Evolutionary conservation across 352 stramenopile genomes (phyloP).

Genomic region (Globisporangium nodosum): DNA sequence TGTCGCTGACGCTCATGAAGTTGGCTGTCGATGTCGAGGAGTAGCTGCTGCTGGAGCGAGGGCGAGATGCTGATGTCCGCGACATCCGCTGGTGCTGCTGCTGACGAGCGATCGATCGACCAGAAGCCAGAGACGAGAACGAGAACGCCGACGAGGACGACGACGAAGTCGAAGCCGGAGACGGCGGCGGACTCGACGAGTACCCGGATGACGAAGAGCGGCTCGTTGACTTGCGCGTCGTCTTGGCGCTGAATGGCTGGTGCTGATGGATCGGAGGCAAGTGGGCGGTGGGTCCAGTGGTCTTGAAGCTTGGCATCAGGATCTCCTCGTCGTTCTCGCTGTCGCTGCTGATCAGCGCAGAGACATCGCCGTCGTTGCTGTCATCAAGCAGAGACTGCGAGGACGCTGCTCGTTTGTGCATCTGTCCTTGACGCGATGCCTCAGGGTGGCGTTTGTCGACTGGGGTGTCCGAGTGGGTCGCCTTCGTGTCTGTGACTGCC

Average conservation of each 20-base stretch:
- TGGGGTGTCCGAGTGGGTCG: background rate
- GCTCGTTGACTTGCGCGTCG: background rate
- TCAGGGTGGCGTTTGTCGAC: background rate
- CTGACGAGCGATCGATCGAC: background rate
- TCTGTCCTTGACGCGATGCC: background rate
- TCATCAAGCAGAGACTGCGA: slow-evolving; percentile 2
- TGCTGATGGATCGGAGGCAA: slow-evolving; percentile 10
- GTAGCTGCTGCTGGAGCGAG: slow-evolving; percentile 17
- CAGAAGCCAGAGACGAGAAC: slow-evolving; percentile 10
- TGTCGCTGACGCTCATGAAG: slow-evolving; percentile 24
- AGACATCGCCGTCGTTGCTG: slow-evolving; percentile 56
- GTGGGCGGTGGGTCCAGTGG: slow-evolving; percentile 2
- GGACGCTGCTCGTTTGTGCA: slow-evolving; percentile 1
- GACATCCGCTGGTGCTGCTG: background rate
- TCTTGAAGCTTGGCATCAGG: slow-evolving; percentile 53
- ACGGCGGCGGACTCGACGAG: slow-evolving; percentile 35
- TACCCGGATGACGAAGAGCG: slow-evolving; percentile 8
- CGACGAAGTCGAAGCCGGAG: slow-evolving; percentile 39
- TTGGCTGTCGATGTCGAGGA: slow-evolving; percentile 26
- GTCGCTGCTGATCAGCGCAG: slow-evolving; percentile 73
- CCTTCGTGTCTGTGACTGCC: background rate
- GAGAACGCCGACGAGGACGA: slow-evolving; percentile 37
- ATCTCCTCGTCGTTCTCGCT: slow-evolving; percentile 70
- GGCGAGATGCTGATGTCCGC: background rate
- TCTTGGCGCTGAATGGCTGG: background rate